Conservation (phyloP, 257 asterid species). For the Solanum habrochaites region DNA sequence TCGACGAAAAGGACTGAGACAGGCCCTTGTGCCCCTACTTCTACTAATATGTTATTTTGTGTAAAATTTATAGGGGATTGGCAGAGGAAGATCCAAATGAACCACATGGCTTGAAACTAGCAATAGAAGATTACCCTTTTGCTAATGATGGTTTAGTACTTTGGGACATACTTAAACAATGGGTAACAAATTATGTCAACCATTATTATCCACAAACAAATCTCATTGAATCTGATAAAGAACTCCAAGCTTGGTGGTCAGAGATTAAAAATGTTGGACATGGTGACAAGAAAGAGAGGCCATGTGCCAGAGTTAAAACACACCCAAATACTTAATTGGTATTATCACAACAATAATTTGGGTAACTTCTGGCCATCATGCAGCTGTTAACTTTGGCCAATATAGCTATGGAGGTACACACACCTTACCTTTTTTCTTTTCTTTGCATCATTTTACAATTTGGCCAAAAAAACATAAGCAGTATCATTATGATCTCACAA, state of each 20-base stretch:
- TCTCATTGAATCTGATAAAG: slow-evolving; percentile 33
- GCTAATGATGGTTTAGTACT: slow-evolving; percentile 69
- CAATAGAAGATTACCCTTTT: slow-evolving; percentile 73
- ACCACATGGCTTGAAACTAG: slow-evolving; percentile 57
- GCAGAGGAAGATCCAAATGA: slow-evolving; percentile 62
- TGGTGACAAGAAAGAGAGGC: slow-evolving; percentile 55
- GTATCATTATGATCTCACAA: too few relatives aligned
- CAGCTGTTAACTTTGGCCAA: slow-evolving; percentile 86
- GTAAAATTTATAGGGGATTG: slow-evolving; percentile 45
- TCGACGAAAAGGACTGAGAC: too few relatives aligned
- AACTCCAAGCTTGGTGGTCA: slow-evolving; percentile 79
- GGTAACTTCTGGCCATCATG: slow-evolving; percentile 74
- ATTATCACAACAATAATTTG: slow-evolving; percentile 59
- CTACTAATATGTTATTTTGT: neutral
- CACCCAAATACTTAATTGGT: slow-evolving; percentile 31
- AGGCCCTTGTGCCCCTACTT: neutral
- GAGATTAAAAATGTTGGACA: slow-evolving; percentile 60
- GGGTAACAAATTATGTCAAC: slow-evolving; percentile 55
- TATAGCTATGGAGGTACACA: slow-evolving; percentile 34
- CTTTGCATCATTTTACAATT: neutral
- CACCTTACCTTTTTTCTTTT: neutral
- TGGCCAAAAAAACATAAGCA: too few relatives aligned
- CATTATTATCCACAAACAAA: slow-evolving; percentile 33
- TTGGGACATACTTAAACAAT: slow-evolving; percentile 62
- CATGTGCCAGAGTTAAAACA: slow-evolving; percentile 62